Percentiles rank a stretch among this genome's conserved stretches.
These are phyloP conservation scores for Harringtonia aguacate DNA, from an alignment of 2,329 filamentous ascomycete genomes.

Conservation along the genomic window DNA sequence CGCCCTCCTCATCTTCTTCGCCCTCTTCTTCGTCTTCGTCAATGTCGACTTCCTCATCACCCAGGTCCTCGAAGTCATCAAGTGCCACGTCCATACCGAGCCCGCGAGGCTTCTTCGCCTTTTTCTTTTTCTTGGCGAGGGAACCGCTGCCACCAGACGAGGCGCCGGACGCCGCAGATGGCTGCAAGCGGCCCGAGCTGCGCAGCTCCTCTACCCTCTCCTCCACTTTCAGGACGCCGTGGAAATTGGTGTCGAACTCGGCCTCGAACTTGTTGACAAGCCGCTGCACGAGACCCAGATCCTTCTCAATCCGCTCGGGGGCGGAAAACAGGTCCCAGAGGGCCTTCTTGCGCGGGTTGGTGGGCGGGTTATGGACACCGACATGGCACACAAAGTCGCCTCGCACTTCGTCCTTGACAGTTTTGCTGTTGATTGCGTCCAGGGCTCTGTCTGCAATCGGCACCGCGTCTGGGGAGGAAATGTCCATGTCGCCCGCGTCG, in stretches of 20 bases:
- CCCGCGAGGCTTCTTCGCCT: slow-evolving; percentile 49
- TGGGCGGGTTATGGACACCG: slow-evolving; percentile 84
- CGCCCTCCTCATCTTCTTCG: slow-evolving; percentile 74
- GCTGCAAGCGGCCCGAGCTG: slow-evolving; percentile 65
- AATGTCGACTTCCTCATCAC: slow-evolving; percentile 56
- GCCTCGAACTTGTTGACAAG: slow-evolving; percentile 77
- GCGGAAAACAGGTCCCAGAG: slow-evolving; percentile 95
- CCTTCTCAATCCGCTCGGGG: slow-evolving; percentile 85
- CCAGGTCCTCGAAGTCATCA: slow-evolving; percentile 55
- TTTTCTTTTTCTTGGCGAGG: slow-evolving; percentile 29
- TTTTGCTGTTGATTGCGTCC: slow-evolving; percentile 94
- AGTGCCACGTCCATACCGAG: slow-evolving; percentile 50
- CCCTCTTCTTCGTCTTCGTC: slow-evolving; percentile 66
- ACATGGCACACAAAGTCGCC: slow-evolving; percentile 98
- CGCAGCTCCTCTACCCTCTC: slow-evolving; percentile 75
- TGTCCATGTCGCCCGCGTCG: slow-evolving; percentile 42
- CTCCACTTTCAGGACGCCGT: slow-evolving; percentile 72
- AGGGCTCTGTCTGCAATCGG: slow-evolving; percentile 75
- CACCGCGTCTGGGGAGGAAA: slow-evolving; percentile 37
- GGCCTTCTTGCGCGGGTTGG: slow-evolving; percentile 82
- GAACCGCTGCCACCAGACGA: background rate
- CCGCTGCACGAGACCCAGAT: slow-evolving; percentile 72
- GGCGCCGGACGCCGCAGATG: slow-evolving; percentile 28
- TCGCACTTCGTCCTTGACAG: slow-evolving; percentile 84
- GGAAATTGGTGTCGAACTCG: slow-evolving; percentile 67